These are phyloP conservation scores for Lyophyllum shimeji DNA, from an alignment of 768 basidiomycete genomes.

Conservation along the genomic window DNA sequence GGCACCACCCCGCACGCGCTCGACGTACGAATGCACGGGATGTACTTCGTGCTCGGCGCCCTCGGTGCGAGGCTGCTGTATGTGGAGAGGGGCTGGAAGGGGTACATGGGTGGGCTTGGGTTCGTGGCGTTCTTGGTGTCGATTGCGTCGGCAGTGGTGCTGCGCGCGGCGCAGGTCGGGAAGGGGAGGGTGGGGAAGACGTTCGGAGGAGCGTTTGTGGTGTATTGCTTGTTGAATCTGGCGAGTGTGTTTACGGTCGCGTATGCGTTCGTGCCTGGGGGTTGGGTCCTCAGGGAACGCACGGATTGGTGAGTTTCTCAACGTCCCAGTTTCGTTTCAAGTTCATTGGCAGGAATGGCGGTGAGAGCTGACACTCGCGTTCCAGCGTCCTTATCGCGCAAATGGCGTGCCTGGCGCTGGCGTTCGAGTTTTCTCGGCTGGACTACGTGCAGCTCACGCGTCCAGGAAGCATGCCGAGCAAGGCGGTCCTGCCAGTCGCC, in stretches of 20 bases:
- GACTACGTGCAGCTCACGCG: neutral
- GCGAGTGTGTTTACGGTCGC: constrained; percentile 83
- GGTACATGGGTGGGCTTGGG: constrained; percentile 67
- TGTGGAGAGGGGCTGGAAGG: constrained; percentile 60
- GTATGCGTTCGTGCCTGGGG: constrained; percentile 89
- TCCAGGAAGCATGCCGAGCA: neutral
- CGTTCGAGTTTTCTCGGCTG: constrained; percentile 40
- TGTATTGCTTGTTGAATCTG: constrained; percentile 63
- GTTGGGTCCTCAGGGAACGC: constrained; percentile 69
- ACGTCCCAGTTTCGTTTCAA: neutral
- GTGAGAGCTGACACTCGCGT: neutral
- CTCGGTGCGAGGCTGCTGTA: constrained; percentile 57
- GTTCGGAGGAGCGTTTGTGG: constrained; percentile 55
- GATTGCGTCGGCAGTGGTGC: constrained; percentile 53
- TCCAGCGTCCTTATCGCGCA: constrained; percentile 56
- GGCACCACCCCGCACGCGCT: neutral
- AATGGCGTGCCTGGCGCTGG: constrained; percentile 46
- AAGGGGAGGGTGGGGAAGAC: constrained; percentile 45
- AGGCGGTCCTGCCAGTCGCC: constrained; percentile 22
- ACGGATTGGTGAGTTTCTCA: constrained; percentile 62
- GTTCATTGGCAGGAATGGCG: neutral
- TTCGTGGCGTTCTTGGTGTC: constrained; percentile 66
- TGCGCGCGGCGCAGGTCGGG: constrained; percentile 40
- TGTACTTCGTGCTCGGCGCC: constrained; percentile 56
- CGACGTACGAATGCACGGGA: neutral